A percentile compares a stretch with the other conserved stretches of the same genome.
Conservation (phyloP, 495 filamentous ascomycete genomes). For the Xylaria telfairii region DNA sequence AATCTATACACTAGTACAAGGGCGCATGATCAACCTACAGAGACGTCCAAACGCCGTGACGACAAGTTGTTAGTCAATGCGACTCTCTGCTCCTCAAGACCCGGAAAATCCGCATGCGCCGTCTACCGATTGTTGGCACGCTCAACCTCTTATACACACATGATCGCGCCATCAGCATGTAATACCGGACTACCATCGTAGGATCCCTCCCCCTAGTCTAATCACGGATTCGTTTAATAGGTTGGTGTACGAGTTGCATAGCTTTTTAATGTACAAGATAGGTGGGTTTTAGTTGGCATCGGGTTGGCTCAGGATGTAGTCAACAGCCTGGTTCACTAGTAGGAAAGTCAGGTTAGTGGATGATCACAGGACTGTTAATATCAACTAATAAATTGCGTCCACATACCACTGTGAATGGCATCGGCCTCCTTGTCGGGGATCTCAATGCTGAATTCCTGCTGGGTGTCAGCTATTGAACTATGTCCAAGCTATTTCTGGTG, state of each 20-base stretch:
- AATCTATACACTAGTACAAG: constrained; percentile 47
- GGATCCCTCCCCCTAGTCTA: constrained; percentile 13
- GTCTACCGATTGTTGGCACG: background rate
- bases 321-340: constrained; percentile 91
- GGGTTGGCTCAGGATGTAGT: constrained; percentile 94
- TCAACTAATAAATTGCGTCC: background rate
- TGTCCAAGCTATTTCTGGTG: background rate
- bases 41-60: constrained; percentile 24
- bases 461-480: constrained; percentile 35
- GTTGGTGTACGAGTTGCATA: constrained; percentile 36
- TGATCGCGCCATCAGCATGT: background rate
- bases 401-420: constrained; percentile 93
- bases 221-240: constrained; percentile 29
- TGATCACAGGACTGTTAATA: background rate
- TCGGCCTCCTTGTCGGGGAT: constrained; percentile 99
- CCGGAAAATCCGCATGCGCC: background rate
- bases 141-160: background rate
- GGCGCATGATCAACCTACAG: constrained; percentile 29
- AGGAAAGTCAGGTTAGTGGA: constrained; percentile 32
- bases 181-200: background rate
- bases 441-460: constrained; percentile 98
- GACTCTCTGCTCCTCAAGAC: constrained; percentile 25
- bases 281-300: constrained; percentile 64
- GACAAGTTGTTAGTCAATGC: constrained; percentile 21
- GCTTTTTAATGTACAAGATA: constrained; percentile 38